Evolutionary conservation across 2,329 filamentous ascomycete genomes (phyloP).

Genomic region (Lachnellula willkommii): DNA sequence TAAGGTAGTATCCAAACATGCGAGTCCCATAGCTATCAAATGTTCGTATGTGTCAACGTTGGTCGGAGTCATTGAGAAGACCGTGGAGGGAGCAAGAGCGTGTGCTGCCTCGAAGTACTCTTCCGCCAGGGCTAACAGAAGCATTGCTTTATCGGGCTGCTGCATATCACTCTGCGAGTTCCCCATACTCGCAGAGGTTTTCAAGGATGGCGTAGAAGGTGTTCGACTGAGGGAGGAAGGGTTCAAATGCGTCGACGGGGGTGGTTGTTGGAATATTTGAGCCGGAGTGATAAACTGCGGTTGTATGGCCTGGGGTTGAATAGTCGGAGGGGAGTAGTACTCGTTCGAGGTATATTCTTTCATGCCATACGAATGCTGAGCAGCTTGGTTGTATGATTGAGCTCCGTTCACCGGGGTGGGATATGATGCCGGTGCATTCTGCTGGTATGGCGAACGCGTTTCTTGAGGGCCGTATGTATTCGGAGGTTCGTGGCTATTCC

Average conservation of each 20-base stretch:
- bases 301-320: constrained; percentile 17
- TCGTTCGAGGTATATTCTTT: constrained; percentile 14
- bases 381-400: constrained; percentile 2
- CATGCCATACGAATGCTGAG: constrained; percentile 13
- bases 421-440: not conserved
- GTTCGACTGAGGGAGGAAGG: constrained; percentile 6
- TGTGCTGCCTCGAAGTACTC: constrained; percentile 69
- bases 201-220: constrained; percentile 5
- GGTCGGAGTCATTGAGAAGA: constrained; percentile 44
- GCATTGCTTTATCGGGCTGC: constrained; percentile 19
- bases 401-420: not conserved
- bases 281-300: constrained; percentile 26
- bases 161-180: constrained; percentile 3
- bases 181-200: constrained; percentile 6
- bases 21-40: constrained; percentile 65
- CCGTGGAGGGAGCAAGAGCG: constrained; percentile 44
- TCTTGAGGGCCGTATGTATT: constrained; percentile 14
- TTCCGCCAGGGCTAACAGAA: constrained; percentile 68
- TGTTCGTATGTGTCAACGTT: constrained; percentile 63
- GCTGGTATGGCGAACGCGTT: constrained; percentile 9
- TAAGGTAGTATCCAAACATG: constrained; percentile 65
- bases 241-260: constrained; percentile 5
- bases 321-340: constrained; percentile 7
- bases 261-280: constrained; percentile 29
- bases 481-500: constrained; percentile 19